Evolutionary conservation across 2,329 filamentous ascomycete genomes (phyloP), one percentile per base, ranked within the genome.

Genomic region (Mycosphaerelloides madeirae): DNA sequence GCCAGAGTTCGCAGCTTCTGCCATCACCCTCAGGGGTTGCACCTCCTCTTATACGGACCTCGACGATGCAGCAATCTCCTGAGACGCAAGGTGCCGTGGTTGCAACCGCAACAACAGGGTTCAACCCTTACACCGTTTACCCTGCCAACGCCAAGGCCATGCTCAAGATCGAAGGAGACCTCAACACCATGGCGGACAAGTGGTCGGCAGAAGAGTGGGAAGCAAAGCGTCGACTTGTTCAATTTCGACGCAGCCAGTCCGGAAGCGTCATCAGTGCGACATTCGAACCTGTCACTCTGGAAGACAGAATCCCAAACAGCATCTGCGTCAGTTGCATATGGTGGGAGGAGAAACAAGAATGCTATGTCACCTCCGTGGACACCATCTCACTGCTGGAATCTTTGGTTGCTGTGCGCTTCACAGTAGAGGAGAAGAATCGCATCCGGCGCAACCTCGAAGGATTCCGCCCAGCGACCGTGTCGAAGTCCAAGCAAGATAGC

Each of bases 261-360:
- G 89, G 88, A 20, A 90, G 85, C 62, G 87, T 85, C 3, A 84
- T 97, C 44, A 84, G 82, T 28, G 81, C 87, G 12, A 84, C 77
- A 12, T 97, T 97, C 70, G 80, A 83, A 38, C 75, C 89, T 0
- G 83, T 96, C 36, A 76, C 85, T 13, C 80, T 81, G 12, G 86
- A 88, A 59, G 86, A 95, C 50, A 81, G 89, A 16, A 80, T 84
- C 1, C 80, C 83, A 2, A 86, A 91, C 69, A 89, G 85, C 68
- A 91, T 94, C 49, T 95, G 89, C 69, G 87, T 98, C 64, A 96
- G 90, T 68, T 98, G 93, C 73, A 98, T 98, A 61, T 90, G 83
- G 75, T 98, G 93, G 93, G 84, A 84, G 46, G 89, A 95, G 68
- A 94, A 89, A 69, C 74, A 82, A 37, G 87, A 95, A 59, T 95